These are phyloP conservation scores for Acacia confusa DNA, from an alignment of 306 rosid species.

Conservation along the genomic window DNA sequence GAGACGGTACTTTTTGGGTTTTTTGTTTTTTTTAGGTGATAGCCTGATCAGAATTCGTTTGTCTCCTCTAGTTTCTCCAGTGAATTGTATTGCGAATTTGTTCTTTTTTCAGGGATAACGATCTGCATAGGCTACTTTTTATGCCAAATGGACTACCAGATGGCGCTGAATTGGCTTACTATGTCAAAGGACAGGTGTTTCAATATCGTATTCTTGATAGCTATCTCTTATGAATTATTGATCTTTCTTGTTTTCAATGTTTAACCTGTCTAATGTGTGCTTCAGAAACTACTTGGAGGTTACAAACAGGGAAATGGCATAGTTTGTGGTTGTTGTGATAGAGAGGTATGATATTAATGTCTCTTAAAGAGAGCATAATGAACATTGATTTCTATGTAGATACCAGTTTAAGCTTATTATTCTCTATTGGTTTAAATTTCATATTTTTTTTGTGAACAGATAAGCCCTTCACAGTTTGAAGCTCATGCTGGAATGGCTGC, in stretches of 20 bases:
- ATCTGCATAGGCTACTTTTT: slow-evolving; percentile 86
- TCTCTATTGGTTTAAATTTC: slow-evolving; percentile 11
- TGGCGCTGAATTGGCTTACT: slow-evolving; percentile 97
- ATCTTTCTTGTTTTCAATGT: background rate
- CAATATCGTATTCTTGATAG: background rate
- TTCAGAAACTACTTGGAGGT: slow-evolving; percentile 89
- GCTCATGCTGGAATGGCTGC: slow-evolving; percentile 99
- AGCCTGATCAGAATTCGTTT: slow-evolving; percentile 3
- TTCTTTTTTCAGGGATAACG: slow-evolving; percentile 75
- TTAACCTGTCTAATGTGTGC: slow-evolving; percentile 27
- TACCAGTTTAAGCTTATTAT: background rate
- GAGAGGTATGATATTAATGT: slow-evolving; percentile 59
- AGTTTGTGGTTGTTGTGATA: slow-evolving; percentile 79
- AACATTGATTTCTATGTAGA: slow-evolving; percentile 19
- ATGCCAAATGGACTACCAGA: slow-evolving; percentile 98
- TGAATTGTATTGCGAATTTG: slow-evolving; percentile 23
- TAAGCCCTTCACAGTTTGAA: slow-evolving; percentile 99
- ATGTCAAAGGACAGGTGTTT: slow-evolving; percentile 90
- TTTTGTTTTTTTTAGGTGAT: slow-evolving; percentile 14
- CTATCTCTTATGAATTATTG: slow-evolving; percentile 8
- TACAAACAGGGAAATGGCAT: slow-evolving; percentile 95
- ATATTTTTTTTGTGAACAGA: slow-evolving; percentile 50
- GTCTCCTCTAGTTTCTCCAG: slow-evolving; percentile 14
- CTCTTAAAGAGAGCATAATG: slow-evolving; percentile 1
- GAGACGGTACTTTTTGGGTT: slow-evolving; percentile 54